Base-by-base conservation (phyloP, 2,329 filamentous ascomycete species). In the Graphiopsis chlorocephala region DNA sequence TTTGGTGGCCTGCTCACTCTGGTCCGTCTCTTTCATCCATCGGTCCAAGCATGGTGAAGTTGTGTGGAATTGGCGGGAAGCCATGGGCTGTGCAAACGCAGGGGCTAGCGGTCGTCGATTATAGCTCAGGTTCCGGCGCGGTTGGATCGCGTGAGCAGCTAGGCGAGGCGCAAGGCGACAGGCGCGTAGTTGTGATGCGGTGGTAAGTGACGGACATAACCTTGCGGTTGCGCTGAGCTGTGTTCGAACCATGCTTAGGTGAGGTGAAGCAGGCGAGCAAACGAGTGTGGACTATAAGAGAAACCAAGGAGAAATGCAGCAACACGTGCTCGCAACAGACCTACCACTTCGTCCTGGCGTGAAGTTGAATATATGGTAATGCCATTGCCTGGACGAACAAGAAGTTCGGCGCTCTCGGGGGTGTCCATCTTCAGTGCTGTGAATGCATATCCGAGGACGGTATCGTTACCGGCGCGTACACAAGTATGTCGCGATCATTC, bases 1-100 rank as follows among this genome's bases (percentile, higher is more conserved):
- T 26, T 29, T 35, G 62, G 75, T 72, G 62, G 78, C 72, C 69
- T 85, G 80, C 25, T 73, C 72, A 23, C 78, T 52, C 7, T 61
- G 58, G 8, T n/a, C 28, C 20, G 48, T 33, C 31, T 61, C 28
- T 33, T 50, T 23, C 7, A 29, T n/a, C 58, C 58, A 61, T 50
- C 14, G 47, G 6, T 61, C 57, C 10, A 31, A 11, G 20, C 57
- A 6, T 23, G 12, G 38, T 26, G 57, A 29, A 28, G 57, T 31
- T 2, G 25, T 47, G 20, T 31, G 57, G 12, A 26, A 28, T 20
- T 60, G 23, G 26, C 35, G 26, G 26, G 57, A 60, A 4, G 35
- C 20, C 38, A 48, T 60, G 17, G 57, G 31, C n/a, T 10, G 31
- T 12, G 28, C 31, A 14, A 56, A 20, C 5, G 28, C 53, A 31